Conservation (phyloP, 225 moss, liverwort and hornwort species). For the Asterella californica region DNA sequence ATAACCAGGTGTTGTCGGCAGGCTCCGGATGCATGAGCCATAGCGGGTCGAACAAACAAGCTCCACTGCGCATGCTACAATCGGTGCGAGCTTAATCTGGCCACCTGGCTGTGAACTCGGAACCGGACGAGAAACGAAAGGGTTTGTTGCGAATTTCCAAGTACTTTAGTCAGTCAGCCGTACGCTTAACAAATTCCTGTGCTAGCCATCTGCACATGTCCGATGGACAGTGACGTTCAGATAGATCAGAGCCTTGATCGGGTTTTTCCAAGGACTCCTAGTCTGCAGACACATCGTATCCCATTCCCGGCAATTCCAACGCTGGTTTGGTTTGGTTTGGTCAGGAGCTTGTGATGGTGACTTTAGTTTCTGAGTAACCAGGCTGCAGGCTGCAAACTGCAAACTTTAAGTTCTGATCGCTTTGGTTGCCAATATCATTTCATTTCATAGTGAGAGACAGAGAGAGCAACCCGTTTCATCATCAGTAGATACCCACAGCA, state of each 20-base stretch:
- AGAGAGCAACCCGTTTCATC: neutral
- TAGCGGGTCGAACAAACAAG: neutral
- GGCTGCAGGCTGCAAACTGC: no score
- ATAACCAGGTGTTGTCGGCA: neutral
- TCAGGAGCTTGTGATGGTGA: no score
- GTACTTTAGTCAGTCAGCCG: neutral
- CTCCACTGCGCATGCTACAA: neutral
- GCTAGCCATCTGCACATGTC: neutral
- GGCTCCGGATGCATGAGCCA: neutral
- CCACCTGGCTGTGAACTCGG: neutral
- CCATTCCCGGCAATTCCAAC: neutral
- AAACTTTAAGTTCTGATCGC: no score
- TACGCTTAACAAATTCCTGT: neutral
- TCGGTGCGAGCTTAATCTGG: neutral
- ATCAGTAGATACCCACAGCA: neutral
- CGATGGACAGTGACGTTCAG: no score
- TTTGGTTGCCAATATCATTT: neutral
- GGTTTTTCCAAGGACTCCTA: neutral
- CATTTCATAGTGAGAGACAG: neutral
- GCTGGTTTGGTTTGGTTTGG: neutral
- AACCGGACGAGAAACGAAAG: neutral
- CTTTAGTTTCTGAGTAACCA: no score
- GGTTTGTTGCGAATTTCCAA: neutral
- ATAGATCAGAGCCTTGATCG: neutral
- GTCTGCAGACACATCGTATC: neutral